phyloP scores from a whole-genome alignment of 345 rosid species.

The Syzygium aqueum region DNA sequence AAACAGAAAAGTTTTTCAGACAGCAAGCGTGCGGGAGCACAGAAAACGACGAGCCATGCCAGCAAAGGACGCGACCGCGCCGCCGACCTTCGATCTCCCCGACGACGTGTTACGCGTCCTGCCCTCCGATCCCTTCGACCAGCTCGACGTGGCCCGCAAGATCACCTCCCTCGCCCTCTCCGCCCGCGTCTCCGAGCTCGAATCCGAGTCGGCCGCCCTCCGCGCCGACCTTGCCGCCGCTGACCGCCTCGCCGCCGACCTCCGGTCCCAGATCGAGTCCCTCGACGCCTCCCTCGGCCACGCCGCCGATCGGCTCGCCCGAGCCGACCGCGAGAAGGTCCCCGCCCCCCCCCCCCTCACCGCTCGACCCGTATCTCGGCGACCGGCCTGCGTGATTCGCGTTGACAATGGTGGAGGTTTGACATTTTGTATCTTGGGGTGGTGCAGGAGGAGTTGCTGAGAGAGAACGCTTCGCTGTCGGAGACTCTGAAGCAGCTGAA shows the following conservation, averaged over 20 bases:
- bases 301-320: constrained; percentile 43
- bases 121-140: constrained; percentile 91
- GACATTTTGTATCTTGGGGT: background rate
- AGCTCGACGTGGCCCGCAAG: constrained; percentile 94
- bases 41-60: constrained; percentile 15
- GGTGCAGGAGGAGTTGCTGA: constrained; percentile 59
- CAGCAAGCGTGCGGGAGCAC: background rate
- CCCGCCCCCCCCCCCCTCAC: background rate
- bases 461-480: constrained; percentile 52
- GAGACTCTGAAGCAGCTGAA: constrained; percentile 73
- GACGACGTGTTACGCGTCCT: constrained; percentile 54
- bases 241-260: constrained; percentile 49
- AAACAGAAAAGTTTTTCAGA: background rate
- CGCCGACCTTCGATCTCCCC: constrained; percentile 63
- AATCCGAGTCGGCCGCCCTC: constrained; percentile 60
- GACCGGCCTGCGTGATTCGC: background rate
- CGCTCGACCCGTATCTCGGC: background rate
- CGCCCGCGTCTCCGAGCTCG: constrained; percentile 79
- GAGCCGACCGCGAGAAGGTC: constrained; percentile 54
- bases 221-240: constrained; percentile 43
- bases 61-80: constrained; percentile 21
- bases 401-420: background rate
- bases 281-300: constrained; percentile 64
- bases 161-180: constrained; percentile 93
- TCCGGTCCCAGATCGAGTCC: constrained; percentile 57